Base-by-base conservation (phyloP, 1,139 yeast genomes). In the Blastobotrys indianensis region DNA sequence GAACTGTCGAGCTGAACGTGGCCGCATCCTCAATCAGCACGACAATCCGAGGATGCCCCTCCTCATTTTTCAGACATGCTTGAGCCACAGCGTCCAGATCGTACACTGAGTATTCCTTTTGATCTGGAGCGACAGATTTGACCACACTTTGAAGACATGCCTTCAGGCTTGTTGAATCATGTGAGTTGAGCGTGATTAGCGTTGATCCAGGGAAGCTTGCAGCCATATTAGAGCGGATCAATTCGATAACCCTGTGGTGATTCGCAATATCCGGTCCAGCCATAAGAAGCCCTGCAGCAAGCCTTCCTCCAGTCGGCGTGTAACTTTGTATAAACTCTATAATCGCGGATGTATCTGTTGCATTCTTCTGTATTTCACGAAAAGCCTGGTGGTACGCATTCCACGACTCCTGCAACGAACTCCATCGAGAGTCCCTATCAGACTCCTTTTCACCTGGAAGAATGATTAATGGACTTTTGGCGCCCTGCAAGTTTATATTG, bases 21-120 rank as follows among this genome's bases (percentile, higher is more conserved):
- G 79, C 85, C 1, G 84, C 74, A 58, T 82, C 87, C 55, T 82
- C 85, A n/a, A 83, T 58, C 5, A 80, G 63, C 3, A 79, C 62
- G 11, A 77, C 63, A 15, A 75, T 57, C 17, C 73, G 56, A 11
- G 66, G 44, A 49, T 51, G 54, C 29, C 44, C 48, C 28, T 48
- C 58, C 39, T 58, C 58, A 11, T 48, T 53, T 8, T 74, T 76
- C 17, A 62, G 25, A 7, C 25, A 20, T 20, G 4, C 25, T 7
- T 20, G 25, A 20, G 25, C 68, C 11, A 79, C 59, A n/a, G 74
- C 65, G 46, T 76, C 80, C 38, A 78, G 64, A 55, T 79, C 82
- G 55, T 77, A 78, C 45, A 72, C 65, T 20, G 73, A 64, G 28
- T 74, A 58, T 37, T 70, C 71, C 28, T 39, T 46, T 11, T 44